Base-by-base conservation (phyloP, 2,329 filamentous ascomycete genomes). In the Shiraia bambusicola region DNA sequence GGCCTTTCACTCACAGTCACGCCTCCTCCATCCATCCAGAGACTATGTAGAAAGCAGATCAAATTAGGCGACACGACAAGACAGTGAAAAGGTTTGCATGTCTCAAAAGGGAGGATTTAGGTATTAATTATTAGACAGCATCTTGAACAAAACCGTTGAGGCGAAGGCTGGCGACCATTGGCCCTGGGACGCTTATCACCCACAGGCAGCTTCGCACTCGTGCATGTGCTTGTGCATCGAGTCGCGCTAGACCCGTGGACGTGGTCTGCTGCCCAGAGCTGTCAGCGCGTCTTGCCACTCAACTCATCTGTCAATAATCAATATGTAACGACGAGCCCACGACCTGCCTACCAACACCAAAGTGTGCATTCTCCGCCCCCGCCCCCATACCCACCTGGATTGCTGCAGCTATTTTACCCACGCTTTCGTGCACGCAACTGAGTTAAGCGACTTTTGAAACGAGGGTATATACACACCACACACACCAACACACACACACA, bases 291-390 rank as follows among this genome's bases (percentile, higher is more conserved):
- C 54, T 54, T 50, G 56, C 42, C 52, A 51, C 14, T 50, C 52
- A 37, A 54, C 52, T 51, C 50, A 58, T 52, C 53, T 41, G 35
- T 51, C 61, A 62, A 51, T 60, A 66, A 34, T 51, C 61, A 62
- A 51, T 60, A 66, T 66, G 62, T 65, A 59, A 66, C 51, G 33
- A 41, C 46, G 36, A 54, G 42, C 35, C 46, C 28, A 28, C 32
- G 31, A 45, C 59, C 59, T 63, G 61, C 61, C 60, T 47, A 48
- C 34, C 9, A 34, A 28, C 24, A 16, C 37, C 31, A 6, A 35
- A 31, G 31, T 27, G 6, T 32, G 27, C 16, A 17, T 16, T 35
- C n/a, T 27, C 31, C 37, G 45, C 35, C 27, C 28, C 31, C 37
- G 45, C 35, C 27, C 42, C 43, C 19, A 37, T 28, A 24, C 47